Evolutionary conservation across 176 grass and related monocot species (phyloP), one percentile per base, ranked within the genome.

Genomic region (Lolium multiflorum): DNA sequence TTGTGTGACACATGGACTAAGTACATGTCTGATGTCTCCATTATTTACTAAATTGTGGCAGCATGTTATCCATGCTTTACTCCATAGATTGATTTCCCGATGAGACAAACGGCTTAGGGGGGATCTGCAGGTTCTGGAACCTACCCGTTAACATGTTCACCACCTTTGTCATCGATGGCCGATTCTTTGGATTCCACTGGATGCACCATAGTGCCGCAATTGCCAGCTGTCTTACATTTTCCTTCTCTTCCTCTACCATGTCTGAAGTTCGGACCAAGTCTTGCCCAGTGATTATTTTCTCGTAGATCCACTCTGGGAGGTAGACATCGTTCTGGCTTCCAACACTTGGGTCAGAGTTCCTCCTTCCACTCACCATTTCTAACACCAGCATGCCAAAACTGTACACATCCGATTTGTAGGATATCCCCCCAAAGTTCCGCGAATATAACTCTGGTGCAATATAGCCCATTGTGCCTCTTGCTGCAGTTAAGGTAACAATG

Each of bases 161-260:
- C 49, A 90, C 90, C 63, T 84, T 90, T 16, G 87, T 78, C 88
- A 90, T 95, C 11, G 90, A 70, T 1, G 93, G 93, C 0, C 93
- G 43, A 6, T 89, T 82, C 14, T 63, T 78, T 2, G 90, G 90
- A 64, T 87, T 91, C 93, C 88, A 95, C 74, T 93, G 91, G 78
- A 95, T 91, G 18, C 93, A 95, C 91, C 92, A 89, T 18, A 94
- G 70, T 11, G 87, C 89, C 47, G 89, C 89, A 71, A 89, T 81
- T 5, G 84, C 55, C 9, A 91, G 43, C 25, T 91, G 81, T 14
- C 67, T 86, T 25, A 83, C 35, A 15, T 9, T 85, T 78, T 89
- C 71, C 73, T 62, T 67, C 24, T 65, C 62, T 65, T 28, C 62
- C 4, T 4, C 11, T 65, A 25, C 5, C 62, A 65, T 65, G 1